These are phyloP conservation scores for Paraphoma sp. DNA, from an alignment of 2,329 filamentous ascomycete species.

Conservation along the genomic window DNA sequence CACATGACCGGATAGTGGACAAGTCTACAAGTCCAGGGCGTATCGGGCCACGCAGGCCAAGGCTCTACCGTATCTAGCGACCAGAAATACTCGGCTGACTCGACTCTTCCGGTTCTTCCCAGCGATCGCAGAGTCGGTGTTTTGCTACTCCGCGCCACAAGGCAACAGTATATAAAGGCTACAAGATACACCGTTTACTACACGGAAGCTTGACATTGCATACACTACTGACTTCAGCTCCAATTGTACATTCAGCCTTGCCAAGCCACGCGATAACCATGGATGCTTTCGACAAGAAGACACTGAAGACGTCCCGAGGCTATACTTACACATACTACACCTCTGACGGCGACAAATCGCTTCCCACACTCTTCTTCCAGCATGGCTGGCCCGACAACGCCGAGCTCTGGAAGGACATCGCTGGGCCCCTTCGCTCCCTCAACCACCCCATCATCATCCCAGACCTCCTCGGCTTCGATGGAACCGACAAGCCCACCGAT, in stretches of 20 bases:
- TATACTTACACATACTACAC: conserved; percentile 40
- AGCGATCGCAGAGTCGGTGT: no score
- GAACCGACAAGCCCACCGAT: conserved; percentile 42
- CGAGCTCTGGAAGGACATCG: conserved; percentile 46
- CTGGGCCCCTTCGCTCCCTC: conserved; percentile 49
- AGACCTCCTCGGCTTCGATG: conserved; percentile 49
- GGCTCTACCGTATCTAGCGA: no score
- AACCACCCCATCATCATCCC: conserved; percentile 50
- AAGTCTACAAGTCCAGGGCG: not conserved
- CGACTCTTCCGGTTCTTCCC: no score
- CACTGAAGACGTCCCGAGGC: conserved; percentile 31
- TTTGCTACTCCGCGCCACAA: no score
- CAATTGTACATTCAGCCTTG: no score
- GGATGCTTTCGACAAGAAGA: conserved; percentile 36
- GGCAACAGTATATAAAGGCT: no score
- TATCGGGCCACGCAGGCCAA: not conserved
- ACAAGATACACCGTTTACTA: not conserved
- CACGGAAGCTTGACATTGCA: no score
- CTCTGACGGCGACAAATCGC: conserved; percentile 21
- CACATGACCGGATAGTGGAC: not conserved
- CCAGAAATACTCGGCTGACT: not conserved
- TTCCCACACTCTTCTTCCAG: conserved; percentile 44
- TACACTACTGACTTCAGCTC: no score
- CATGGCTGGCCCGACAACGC: conserved; percentile 61
- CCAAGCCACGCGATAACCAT: conserved; percentile 12